These are phyloP conservation scores for Aphelidium insulamus DNA, from an alignment of 371 early-diverging fungal species.

Conservation along the genomic window DNA sequence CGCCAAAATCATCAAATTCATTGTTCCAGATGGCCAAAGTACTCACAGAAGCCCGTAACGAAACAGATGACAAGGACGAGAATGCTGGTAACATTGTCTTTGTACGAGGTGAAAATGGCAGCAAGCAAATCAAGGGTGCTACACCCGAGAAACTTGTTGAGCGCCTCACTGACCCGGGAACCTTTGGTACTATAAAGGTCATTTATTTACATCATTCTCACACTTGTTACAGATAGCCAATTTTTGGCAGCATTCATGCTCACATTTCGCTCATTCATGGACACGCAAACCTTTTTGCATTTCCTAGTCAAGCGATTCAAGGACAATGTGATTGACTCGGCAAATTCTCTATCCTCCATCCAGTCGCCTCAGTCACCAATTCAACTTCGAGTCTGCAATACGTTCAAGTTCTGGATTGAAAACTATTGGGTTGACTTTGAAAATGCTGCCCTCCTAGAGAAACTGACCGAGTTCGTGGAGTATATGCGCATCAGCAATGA, in stretches of 20 bases:
- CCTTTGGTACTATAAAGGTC: conserved; percentile 12
- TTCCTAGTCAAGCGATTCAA: too few species aligned
- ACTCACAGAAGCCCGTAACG: too few species aligned
- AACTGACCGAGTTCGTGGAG: conserved; percentile 11
- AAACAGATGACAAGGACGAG: conserved; percentile 18
- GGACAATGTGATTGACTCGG: too few species aligned
- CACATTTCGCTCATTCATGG: conserved; percentile 16
- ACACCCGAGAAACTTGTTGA: conserved; percentile 21
- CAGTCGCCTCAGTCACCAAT: too few species aligned
- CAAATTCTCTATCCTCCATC: too few species aligned
- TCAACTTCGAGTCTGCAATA: conserved; percentile 14
- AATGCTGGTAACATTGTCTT: conserved; percentile 13
- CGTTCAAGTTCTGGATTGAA: conserved; percentile 22
- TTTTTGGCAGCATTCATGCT: conserved; percentile 19
- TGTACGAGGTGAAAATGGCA: conserved; percentile 14
- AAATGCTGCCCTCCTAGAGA: conserved; percentile 9
- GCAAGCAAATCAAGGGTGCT: conserved; percentile 16
- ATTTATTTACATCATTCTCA: not conserved
- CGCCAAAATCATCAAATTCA: too few species aligned
- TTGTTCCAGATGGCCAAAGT: too few species aligned
- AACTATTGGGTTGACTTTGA: conserved; percentile 25
- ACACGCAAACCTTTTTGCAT: too few species aligned
- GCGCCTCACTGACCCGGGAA: conserved; percentile 17
- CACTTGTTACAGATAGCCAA: conserved; percentile 13
- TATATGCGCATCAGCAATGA: conserved; percentile 7